Conservation (phyloP, 441 rosid genomes). For the Cnidoscolus chayamansa region DNA sequence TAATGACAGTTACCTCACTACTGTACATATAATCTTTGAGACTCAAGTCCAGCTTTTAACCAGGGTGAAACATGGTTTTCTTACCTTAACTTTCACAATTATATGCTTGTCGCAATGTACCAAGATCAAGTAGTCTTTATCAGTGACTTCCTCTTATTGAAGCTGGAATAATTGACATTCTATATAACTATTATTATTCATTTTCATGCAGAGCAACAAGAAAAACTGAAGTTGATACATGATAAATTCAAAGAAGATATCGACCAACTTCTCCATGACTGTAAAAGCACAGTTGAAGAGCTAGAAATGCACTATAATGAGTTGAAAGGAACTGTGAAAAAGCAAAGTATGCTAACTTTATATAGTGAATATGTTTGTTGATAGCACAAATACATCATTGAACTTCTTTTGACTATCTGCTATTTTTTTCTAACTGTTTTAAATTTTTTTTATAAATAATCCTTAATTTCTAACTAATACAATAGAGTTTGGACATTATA, state of each 20-base stretch:
- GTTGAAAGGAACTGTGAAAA: slow-evolving; percentile 58
- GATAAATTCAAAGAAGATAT: slow-evolving; percentile 64
- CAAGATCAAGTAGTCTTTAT: background rate
- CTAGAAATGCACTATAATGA: slow-evolving; percentile 60
- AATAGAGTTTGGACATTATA: background rate
- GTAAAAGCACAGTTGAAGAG: slow-evolving; percentile 48
- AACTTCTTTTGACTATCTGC: slow-evolving; percentile 7
- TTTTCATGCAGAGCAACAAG: slow-evolving; percentile 60
- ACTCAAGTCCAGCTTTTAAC: background rate
- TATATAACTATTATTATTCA: slow-evolving; percentile 5
- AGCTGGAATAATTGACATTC: background rate
- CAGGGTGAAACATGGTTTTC: background rate
- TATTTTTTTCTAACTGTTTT: background rate
- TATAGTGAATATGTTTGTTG: slow-evolving; percentile 15
- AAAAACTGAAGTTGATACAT: slow-evolving; percentile 57
- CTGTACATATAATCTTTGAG: background rate
- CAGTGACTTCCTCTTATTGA: slow-evolving; percentile 1
- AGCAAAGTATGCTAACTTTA: slow-evolving; percentile 58
- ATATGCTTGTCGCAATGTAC: background rate
- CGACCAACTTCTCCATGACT: slow-evolving; percentile 52
- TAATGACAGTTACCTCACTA: background rate
- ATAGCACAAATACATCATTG: background rate
- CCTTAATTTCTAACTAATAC: background rate
- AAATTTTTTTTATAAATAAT: background rate
- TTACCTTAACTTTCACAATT: background rate